Evolutionary conservation across 139 green algal genomes (phyloP).

Genomic region (Chlorella sp.): DNA sequence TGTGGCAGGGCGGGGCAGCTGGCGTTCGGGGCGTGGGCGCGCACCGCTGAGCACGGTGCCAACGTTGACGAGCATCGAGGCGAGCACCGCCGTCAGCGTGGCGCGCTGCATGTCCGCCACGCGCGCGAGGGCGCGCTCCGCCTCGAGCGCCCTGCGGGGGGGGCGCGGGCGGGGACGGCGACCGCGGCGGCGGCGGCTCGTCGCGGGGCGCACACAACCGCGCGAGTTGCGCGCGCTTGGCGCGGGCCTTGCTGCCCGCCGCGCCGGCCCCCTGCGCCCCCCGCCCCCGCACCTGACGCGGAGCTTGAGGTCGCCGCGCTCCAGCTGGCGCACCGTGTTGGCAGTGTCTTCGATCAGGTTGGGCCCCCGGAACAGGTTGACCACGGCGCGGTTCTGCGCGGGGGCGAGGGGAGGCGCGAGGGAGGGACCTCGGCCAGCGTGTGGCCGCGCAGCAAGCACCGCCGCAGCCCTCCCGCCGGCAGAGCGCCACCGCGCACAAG

Average conservation of each 20-base stretch:
- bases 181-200: too few relatives aligned
- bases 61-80: conserved; percentile 90
- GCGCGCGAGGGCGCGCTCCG: conserved; percentile 87
- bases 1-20: conserved; percentile 43
- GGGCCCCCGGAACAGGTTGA: conserved; percentile 91
- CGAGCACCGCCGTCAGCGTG: conserved; percentile 66
- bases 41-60: conserved; percentile 86
- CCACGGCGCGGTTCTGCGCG: conserved; percentile 82
- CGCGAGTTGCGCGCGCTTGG: too few relatives aligned
- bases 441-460: too few relatives aligned
- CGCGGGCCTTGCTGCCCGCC: too few relatives aligned
- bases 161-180: too few relatives aligned
- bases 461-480: too few relatives aligned
- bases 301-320: conserved; percentile 96
- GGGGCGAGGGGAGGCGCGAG: background rate
- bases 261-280: too few relatives aligned
- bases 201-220: too few relatives aligned
- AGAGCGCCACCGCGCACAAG: too few relatives aligned
- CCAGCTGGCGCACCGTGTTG: conserved; percentile 69
- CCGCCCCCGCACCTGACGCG: too few relatives aligned
- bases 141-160: conserved; percentile 93
- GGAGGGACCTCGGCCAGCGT: background rate
- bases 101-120: conserved; percentile 79
- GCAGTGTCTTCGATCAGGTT: conserved; percentile 91
- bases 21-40: too few relatives aligned